Evolutionary conservation across 306 rosid species (phyloP), one percentile per base, ranked within the genome.

Genomic region (Cucurbita argyrosperma): DNA sequence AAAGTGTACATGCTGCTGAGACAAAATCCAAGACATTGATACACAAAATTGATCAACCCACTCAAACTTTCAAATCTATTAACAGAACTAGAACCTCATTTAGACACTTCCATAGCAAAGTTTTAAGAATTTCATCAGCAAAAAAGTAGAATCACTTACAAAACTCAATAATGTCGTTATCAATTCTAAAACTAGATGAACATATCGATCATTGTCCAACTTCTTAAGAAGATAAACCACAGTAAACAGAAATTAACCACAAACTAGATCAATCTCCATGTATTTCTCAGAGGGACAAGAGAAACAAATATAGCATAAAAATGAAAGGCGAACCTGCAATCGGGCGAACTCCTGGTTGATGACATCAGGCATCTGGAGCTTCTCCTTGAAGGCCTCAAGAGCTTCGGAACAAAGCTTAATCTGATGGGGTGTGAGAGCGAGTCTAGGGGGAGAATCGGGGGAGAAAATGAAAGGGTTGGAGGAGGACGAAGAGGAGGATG

Each of bases 391-490:
- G 69, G 87, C 73, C 5, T 72, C 7, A 71, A 91, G 88, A 16
- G 91, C 97, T 16, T 89, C 68, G 14, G 86, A 75, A 85, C 99
- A 94, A 82, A 66, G 53, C 6, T 79, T 81, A 65, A 82, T 9
- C 87, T 94, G 96, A 83, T 89, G 86, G 71, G 88, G 64, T 30
- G 85, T 83, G 72, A 94, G 92, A 8, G 67, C 5, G n/a, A 82
- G 71, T 40, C 42, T 54, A 1, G 82, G 66, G 8, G 96, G 97
- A 18, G 21, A 76, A 80, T 91, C 96, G 47, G 87, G 83, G 0
- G 91, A 86, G 86, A 89, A 83, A 67, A 64, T 42, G 15, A 73
- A 76, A 7, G 75, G 61, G 18, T 73, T 77, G 15, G 35, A 83
- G 75, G 85, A 70, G 16, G 45, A 55, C 12, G 65, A 42, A 19